phyloP scores from a whole-genome alignment of 306 rosid species.

The Inga oerstediana region DNA sequence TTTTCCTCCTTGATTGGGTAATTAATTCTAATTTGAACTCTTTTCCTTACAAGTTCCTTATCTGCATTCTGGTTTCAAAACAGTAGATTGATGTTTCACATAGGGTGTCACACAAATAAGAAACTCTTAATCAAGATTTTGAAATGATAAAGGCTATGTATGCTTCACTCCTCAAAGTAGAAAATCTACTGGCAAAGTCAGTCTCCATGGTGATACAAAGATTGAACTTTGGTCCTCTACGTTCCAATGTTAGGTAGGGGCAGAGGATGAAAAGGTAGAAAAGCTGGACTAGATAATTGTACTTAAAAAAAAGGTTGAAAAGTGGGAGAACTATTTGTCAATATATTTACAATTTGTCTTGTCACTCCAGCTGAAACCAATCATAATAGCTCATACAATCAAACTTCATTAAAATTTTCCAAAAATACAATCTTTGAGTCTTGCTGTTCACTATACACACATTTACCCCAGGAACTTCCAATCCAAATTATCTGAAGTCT shows the following conservation, averaged over 20 bases:
- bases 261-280: too few species aligned
- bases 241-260: background rate
- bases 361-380: too few species aligned
- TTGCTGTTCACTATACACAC: too few species aligned
- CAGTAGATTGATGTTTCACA: background rate
- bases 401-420: too few species aligned
- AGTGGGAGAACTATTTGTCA: too few species aligned
- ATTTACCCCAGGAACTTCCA: too few species aligned
- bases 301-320: too few species aligned
- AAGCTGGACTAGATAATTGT: too few species aligned
- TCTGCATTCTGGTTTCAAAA: background rate
- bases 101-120: background rate
- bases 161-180: background rate
- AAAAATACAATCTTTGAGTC: too few species aligned
- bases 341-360: too few species aligned
- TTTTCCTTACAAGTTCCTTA: background rate
- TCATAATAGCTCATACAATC: too few species aligned
- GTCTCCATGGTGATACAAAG: background rate
- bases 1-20: slow-evolving; percentile 13
- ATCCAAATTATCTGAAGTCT: too few species aligned
- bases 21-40: background rate
- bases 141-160: background rate
- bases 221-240: background rate
- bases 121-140: background rate
- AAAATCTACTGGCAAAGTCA: background rate